These are phyloP conservation scores for Tothia fuscella DNA, from an alignment of 2,329 filamentous ascomycete genomes.

Conservation along the genomic window DNA sequence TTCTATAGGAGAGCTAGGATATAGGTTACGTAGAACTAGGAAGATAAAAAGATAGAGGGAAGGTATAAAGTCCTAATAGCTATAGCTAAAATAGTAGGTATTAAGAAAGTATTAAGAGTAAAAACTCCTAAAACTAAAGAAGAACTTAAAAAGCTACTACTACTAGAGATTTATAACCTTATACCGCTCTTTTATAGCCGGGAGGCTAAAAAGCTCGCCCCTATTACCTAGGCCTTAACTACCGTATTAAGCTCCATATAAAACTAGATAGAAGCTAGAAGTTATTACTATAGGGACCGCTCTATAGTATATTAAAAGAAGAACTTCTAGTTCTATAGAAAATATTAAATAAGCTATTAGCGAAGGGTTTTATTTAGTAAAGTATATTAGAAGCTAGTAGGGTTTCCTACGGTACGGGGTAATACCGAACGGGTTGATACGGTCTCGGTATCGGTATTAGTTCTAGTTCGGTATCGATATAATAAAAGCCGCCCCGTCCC, in stretches of 20 bases:
- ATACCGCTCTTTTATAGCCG: background rate
- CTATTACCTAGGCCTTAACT: too few relatives aligned
- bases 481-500: too few relatives aligned
- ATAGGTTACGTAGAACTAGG: background rate
- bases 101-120: background rate
- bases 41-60: background rate
- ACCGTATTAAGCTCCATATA: background rate
- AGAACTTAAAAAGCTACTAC: background rate
- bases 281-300: background rate
- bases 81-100: background rate
- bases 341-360: slow-evolving; percentile 1
- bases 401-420: too few relatives aligned
- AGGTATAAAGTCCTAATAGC: background rate
- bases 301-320: background rate
- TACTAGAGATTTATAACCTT: background rate
- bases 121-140: background rate
- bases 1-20: background rate
- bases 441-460: too few relatives aligned
- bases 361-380: background rate
- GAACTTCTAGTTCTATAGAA: background rate
- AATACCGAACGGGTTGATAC: too few relatives aligned
- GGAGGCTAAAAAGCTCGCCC: background rate
- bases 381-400: background rate
- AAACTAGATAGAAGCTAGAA: background rate
- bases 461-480: too few relatives aligned